Evolutionary conservation across 2,329 filamentous ascomycete species (phyloP).

Genomic region (Trichophyton verrucosum): DNA sequence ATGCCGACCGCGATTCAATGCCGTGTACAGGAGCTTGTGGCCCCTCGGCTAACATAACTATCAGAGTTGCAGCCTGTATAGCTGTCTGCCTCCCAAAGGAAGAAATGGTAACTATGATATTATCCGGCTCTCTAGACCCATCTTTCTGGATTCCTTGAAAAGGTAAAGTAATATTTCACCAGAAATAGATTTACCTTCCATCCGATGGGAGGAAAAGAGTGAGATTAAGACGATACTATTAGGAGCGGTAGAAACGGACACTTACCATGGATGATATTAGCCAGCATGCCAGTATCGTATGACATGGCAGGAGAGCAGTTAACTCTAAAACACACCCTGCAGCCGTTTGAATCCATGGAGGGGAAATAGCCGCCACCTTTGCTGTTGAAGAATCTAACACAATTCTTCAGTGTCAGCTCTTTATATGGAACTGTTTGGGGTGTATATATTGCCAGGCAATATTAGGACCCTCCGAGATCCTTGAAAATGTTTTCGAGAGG

Average conservation of each 20-base stretch:
- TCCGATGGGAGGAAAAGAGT: background rate
- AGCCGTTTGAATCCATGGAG: background rate
- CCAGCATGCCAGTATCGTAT: background rate
- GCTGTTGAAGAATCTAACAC: background rate
- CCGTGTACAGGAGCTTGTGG: background rate
- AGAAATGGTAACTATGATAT: background rate
- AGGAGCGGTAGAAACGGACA: background rate
- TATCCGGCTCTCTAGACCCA: background rate
- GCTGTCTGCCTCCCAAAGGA: background rate
- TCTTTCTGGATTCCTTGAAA: background rate
- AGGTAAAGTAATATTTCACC: background rate
- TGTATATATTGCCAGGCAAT: background rate
- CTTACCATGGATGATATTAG: background rate
- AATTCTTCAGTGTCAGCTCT: background rate
- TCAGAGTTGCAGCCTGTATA: background rate
- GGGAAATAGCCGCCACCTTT: background rate
- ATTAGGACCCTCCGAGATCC: background rate
- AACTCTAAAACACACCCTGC: background rate
- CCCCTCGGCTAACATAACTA: background rate
- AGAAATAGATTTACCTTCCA: background rate
- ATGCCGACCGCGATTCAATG: background rate
- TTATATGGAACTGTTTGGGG: background rate
- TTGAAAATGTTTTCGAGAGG: background rate
- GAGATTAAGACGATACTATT: background rate
- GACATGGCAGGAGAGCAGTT: constrained; percentile 5